These are phyloP conservation scores for Alectoria sarmentosa DNA, from an alignment of 495 filamentous ascomycete genomes.

Conservation along the genomic window DNA sequence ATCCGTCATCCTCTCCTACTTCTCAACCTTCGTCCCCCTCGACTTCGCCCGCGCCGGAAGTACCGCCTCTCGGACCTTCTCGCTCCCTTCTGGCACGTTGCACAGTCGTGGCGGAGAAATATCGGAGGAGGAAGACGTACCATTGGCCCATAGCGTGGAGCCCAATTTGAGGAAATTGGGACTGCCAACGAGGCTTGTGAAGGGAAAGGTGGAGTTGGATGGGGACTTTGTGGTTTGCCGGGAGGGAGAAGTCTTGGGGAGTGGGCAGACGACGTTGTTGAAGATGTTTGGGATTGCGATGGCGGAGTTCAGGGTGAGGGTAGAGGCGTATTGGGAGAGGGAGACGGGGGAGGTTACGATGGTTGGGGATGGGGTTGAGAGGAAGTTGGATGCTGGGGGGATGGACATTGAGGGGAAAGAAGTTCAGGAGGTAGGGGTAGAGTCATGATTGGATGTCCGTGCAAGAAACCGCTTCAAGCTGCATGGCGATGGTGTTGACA, in stretches of 20 bases:
- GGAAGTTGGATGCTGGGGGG: constrained; percentile 29
- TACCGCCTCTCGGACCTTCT: constrained; percentile 62
- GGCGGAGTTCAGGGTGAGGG: constrained; percentile 75
- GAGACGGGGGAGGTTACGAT: constrained; percentile 38
- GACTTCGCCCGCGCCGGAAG: constrained; percentile 90
- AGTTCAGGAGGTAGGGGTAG: constrained; percentile 30
- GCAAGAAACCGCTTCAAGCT: not conserved
- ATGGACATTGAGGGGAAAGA: constrained; percentile 35
- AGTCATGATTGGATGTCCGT: constrained; percentile 2
- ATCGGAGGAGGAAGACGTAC: constrained; percentile 71
- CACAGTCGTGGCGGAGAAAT: constrained; percentile 72
- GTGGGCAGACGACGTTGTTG: constrained; percentile 80
- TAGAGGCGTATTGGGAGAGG: constrained; percentile 56
- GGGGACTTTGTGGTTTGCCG: constrained; percentile 71
- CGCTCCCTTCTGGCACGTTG: constrained; percentile 69
- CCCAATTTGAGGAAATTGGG: constrained; percentile 78
- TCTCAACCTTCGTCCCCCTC: constrained; percentile 55
- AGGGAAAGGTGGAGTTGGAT: constrained; percentile 80
- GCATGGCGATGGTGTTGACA: constrained; percentile 16
- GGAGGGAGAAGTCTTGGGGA: constrained; percentile 75
- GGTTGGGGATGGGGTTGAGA: constrained; percentile 53
- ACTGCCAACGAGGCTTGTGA: constrained; percentile 78
- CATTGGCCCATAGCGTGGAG: constrained; percentile 79
- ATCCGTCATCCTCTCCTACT: constrained; percentile 55
- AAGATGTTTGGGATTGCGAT: constrained; percentile 89